phyloP scores from a whole-genome alignment of 345 rosid genomes.

The Eucalyptus tenuipes region DNA sequence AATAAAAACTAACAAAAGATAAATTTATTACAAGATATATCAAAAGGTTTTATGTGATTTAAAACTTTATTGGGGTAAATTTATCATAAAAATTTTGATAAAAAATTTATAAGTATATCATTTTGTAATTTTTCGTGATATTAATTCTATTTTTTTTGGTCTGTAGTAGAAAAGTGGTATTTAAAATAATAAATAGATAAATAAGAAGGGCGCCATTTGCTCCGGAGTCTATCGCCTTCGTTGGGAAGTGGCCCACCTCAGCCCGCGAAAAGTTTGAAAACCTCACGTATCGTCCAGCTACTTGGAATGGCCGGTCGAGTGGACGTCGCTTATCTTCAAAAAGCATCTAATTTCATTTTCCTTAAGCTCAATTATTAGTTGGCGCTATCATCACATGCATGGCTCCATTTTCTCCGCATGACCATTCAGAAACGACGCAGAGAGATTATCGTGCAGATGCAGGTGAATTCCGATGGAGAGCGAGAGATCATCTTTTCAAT shows the following conservation, averaged over 20 bases:
- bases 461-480: background rate
- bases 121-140: too few relatives aligned
- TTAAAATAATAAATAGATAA: background rate
- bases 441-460: background rate
- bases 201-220: background rate
- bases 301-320: background rate
- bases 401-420: background rate
- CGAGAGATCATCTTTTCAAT: background rate
- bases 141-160: too few relatives aligned
- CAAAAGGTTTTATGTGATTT: too few relatives aligned
- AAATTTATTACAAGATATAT: too few relatives aligned
- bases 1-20: fast-evolving
- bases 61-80: too few relatives aligned
- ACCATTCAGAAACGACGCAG: background rate
- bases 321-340: background rate
- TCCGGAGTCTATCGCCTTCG: background rate
- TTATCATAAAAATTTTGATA: too few relatives aligned
- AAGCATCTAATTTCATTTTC: background rate
- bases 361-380: background rate
- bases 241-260: background rate
- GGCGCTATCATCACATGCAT: background rate
- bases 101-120: fast-evolving
- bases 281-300: background rate
- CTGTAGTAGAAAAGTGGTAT: background rate
- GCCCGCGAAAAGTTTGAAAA: background rate